These are phyloP conservation scores for Cyclocybe cylindracea DNA, from an alignment of 768 basidiomycete genomes.

Conservation along the genomic window DNA sequence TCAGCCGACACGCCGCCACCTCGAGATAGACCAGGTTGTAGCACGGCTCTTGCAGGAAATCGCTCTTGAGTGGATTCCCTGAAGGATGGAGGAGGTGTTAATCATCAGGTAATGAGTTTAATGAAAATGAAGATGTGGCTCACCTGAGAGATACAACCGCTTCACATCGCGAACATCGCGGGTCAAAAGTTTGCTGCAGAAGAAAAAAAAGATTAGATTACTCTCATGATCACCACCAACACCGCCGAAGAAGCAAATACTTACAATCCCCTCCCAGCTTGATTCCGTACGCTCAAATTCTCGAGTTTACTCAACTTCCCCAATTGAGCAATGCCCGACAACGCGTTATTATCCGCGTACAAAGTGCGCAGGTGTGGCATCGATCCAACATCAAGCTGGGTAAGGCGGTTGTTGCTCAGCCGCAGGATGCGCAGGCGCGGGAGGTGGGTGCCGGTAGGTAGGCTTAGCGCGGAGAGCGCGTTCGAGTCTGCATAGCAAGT, in stretches of 20 bases:
- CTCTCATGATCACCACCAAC: conserved; percentile 17
- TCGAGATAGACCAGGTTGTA: conserved; percentile 94
- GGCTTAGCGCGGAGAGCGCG: conserved; percentile 15
- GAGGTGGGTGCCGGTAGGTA: conserved; percentile 46
- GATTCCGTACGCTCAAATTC: conserved; percentile 90
- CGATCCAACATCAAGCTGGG: conserved; percentile 58
- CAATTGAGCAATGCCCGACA: conserved; percentile 51
- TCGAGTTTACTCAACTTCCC: conserved; percentile 73
- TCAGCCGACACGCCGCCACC: conserved; percentile 82
- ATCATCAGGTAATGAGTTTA: too few species aligned
- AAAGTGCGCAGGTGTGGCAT: conserved; percentile 82
- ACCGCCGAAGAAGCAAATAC: conserved; percentile 33
- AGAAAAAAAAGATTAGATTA: conserved; percentile 14
- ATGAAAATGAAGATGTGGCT: conserved; percentile 28
- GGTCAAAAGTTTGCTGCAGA: conserved; percentile 43
- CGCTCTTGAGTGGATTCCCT: conserved; percentile 71
- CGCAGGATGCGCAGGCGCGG: conserved; percentile 80
- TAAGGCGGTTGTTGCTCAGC: conserved; percentile 79
- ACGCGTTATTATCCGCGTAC: conserved; percentile 85
- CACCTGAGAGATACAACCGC: conserved; percentile 92
- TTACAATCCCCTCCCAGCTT: conserved; percentile 75
- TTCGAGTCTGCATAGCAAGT: conserved; percentile 25
- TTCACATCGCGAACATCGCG: conserved; percentile 90
- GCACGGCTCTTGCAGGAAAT: conserved; percentile 72
- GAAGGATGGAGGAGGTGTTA: conserved; percentile 3